Conservation (phyloP, 331 rosid species). For the Prunus yedoensis region DNA sequence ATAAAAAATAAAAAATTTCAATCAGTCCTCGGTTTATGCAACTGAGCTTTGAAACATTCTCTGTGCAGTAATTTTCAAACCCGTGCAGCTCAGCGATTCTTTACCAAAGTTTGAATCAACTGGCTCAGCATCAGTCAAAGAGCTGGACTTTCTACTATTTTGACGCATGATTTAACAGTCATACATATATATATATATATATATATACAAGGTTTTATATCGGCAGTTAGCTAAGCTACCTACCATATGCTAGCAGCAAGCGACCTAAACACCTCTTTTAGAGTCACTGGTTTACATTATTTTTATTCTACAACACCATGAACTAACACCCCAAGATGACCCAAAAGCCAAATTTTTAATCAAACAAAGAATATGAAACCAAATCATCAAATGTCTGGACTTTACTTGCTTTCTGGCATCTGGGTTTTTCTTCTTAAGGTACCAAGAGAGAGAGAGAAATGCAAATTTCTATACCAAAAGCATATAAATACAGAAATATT, state of each 20-base stretch:
- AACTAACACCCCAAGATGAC: not conserved
- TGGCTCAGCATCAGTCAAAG: not conserved
- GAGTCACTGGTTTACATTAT: not conserved
- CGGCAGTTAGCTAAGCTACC: slow-evolving; percentile 5
- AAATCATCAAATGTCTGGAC: too few species aligned
- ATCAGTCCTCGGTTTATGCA: too few species aligned
- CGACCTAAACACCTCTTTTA: not conserved
- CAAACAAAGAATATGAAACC: not conserved
- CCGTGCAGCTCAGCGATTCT: slow-evolving; percentile 10
- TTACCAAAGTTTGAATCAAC: not conserved
- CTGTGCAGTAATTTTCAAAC: not conserved
- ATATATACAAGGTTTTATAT: not conserved
- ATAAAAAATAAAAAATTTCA: too few species aligned
- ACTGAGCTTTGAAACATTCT: too few species aligned
- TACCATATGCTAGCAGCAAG: not conserved
- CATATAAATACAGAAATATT: not conserved
- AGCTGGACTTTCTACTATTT: not conserved
- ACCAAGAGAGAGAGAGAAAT: not conserved
- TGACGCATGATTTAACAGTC: not conserved
- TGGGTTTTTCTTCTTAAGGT: not conserved
- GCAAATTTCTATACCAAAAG: not conserved
- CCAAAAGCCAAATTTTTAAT: not conserved
- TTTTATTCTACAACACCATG: not conserved
- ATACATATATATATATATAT: not conserved
- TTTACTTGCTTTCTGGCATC: not conserved